Evolutionary conservation across 2,329 filamentous ascomycete genomes (phyloP).

Genomic region (Hymenoscyphus occultus): DNA sequence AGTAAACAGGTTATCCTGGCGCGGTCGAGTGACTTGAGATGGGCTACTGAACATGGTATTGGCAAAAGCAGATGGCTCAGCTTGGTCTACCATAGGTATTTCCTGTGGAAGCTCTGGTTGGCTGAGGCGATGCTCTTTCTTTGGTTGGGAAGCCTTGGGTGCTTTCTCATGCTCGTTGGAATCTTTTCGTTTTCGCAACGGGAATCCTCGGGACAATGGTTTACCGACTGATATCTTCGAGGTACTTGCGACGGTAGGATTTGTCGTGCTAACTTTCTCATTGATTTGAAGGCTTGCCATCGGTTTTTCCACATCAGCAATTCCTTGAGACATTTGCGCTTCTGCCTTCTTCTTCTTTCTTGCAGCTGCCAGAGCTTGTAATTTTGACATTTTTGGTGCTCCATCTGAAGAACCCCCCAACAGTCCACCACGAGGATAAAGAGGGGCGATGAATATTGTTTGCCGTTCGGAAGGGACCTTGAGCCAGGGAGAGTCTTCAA

Average conservation of each 20-base stretch:
- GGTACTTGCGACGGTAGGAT: not conserved
- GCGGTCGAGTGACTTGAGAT: slow-evolving; percentile 17
- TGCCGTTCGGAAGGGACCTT: slow-evolving; percentile 64
- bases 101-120: slow-evolving; percentile 18
- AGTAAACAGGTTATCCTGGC: slow-evolving; percentile 33
- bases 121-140: slow-evolving; percentile 14
- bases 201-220: slow-evolving; percentile 27
- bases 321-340: slow-evolving; percentile 46
- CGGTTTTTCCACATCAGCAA: slow-evolving; percentile 28
- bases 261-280: not conserved
- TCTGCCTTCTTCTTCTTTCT: slow-evolving; percentile 82
- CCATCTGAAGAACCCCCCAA: slow-evolving; percentile 70
- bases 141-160: slow-evolving; percentile 18
- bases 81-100: slow-evolving; percentile 27
- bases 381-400: slow-evolving; percentile 76
- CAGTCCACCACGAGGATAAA: slow-evolving; percentile 61
- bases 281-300: slow-evolving; percentile 27
- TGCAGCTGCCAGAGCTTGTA: slow-evolving; percentile 84
- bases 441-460: slow-evolving; percentile 61
- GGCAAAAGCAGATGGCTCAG: slow-evolving; percentile 40
- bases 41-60: slow-evolving; percentile 43
- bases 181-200: slow-evolving; percentile 35
- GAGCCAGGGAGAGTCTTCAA: slow-evolving; percentile 83
- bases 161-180: slow-evolving; percentile 34
- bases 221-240: slow-evolving; percentile 10